Base-by-base conservation (phyloP, 352 stramenopile species). In the Globisporangium abappressorium region DNA sequence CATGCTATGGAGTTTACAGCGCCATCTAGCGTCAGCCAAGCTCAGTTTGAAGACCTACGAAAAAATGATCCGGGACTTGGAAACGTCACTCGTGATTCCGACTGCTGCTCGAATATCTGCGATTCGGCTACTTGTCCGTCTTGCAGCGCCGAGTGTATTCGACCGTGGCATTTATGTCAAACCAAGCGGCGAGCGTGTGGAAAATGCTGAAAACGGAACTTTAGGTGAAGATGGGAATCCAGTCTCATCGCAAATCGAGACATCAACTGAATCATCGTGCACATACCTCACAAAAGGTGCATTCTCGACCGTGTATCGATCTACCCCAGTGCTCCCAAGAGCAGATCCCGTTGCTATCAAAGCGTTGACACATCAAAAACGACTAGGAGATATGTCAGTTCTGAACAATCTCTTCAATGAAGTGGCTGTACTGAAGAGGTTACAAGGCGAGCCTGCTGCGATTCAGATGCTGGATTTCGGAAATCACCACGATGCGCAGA, bases 381-480 rank as follows among this genome's bases (percentile, higher is more conserved):
- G 71, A 56, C 63, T 70, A 7, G 81, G 81, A 0, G 76, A 87
- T 6, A 47, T 80, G 30, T 89, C 75, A 20, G 67, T 84, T 15
- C 51, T 85, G 1, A 75, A 61, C 7, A 70, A 81, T 7, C 15
- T 89, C 5, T 90, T 79, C 58, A 82, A 85, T 61, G 84, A 92
- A 70, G 64, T 92, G 8, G 57, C 60, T 0, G 79, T 89, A 24
- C 74, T 92, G 7, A 74, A 80, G 26, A 73, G 70, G 18, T 70
- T 92, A 0, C 71, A 74, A 47, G 79, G 80, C n/a, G 76, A 89
- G 14, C 28, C 60, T 15, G 74, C 81, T 30, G 80, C 80, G 20
- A 81, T 78, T 12, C 81, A 90, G 60, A 58, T 92, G 2, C 49
- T 92, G 18, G 84, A 92, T 58, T 90, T 77, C 66, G 84, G 84